Conservation (phyloP, 1,284 basidiomycete species). For the Malassezia vespertilionis region DNA sequence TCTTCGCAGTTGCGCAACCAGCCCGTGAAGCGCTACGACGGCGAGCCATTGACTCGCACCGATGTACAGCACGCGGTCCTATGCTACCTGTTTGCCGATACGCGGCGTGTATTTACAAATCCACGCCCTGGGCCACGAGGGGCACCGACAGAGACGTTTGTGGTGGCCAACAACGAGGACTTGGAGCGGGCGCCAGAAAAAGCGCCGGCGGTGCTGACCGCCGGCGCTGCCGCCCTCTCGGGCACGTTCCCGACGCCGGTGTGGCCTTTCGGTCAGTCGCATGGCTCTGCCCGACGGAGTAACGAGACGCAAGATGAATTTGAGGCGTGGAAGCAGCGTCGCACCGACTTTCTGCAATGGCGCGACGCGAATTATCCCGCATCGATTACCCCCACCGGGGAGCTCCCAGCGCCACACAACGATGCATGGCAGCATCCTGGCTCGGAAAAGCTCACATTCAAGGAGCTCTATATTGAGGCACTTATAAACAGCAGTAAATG, state of each 20-base stretch:
- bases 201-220: constrained; percentile 12
- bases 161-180: background rate
- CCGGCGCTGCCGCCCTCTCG: constrained; percentile 6
- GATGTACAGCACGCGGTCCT: constrained; percentile 79
- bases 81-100: constrained; percentile 63
- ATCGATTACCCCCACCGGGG: constrained; percentile 11
- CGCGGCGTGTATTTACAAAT: constrained; percentile 61
- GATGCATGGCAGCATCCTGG: constrained; percentile 30
- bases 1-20: constrained; percentile 31
- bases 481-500: constrained; percentile 68
- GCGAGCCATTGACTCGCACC: constrained; percentile 33
- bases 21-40: constrained; percentile 44
- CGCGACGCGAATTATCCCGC: constrained; percentile 12
- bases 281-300: constrained; percentile 27
- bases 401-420: constrained; percentile 15
- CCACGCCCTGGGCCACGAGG: constrained; percentile 42
- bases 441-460: constrained; percentile 54
- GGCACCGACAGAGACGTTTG: constrained; percentile 17
- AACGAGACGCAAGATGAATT: constrained; percentile 33
- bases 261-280: constrained; percentile 39
- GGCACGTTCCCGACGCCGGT: constrained; percentile 26
- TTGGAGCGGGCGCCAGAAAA: constrained; percentile 3
- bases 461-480: constrained; percentile 71
- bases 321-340: constrained; percentile 19
- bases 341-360: constrained; percentile 8